Percentiles rank a stretch among this genome's conserved stretches.
Conservation (phyloP, 2,329 filamentous ascomycete genomes). For the Aspergillus costaricaensis region DNA sequence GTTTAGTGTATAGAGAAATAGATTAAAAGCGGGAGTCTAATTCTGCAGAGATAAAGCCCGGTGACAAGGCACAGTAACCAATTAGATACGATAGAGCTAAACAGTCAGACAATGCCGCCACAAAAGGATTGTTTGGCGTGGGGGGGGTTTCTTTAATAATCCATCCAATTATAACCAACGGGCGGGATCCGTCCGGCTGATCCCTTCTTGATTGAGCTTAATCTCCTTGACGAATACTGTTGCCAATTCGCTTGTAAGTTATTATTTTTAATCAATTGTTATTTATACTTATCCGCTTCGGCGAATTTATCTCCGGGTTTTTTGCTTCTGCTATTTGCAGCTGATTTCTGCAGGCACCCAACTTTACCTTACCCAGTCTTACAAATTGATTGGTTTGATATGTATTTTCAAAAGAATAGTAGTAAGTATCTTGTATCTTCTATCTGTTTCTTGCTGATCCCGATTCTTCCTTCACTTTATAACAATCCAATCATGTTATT, state of each 20-base stretch:
- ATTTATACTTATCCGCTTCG: not conserved
- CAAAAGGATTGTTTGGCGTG: not conserved
- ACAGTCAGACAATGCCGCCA: not conserved
- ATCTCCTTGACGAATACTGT: not conserved
- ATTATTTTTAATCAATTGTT: no score
- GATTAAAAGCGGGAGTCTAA: not conserved
- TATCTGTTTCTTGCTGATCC: no score
- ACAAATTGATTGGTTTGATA: not conserved
- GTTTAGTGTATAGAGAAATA: not conserved
- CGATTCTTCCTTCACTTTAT: no score
- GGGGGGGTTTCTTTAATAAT: not conserved
- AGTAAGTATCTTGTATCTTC: no score
- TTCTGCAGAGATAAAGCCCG: not conserved
- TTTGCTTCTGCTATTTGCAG: no score
- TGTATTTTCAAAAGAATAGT: no score
- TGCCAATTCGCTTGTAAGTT: not conserved
- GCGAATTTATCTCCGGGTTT: not conserved
- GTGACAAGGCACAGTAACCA: not conserved
- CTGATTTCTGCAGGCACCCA: not conserved
- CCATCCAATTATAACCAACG: not conserved
- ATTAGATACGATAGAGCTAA: not conserved
- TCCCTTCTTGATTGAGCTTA: not conserved
- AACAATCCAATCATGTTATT: no score
- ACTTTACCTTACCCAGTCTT: not conserved
- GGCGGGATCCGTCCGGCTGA: not conserved